Evolutionary conservation across 371 early-diverging fungal genomes (phyloP), one percentile per base, ranked within the genome.

Genomic region (Mortierella sp.): DNA sequence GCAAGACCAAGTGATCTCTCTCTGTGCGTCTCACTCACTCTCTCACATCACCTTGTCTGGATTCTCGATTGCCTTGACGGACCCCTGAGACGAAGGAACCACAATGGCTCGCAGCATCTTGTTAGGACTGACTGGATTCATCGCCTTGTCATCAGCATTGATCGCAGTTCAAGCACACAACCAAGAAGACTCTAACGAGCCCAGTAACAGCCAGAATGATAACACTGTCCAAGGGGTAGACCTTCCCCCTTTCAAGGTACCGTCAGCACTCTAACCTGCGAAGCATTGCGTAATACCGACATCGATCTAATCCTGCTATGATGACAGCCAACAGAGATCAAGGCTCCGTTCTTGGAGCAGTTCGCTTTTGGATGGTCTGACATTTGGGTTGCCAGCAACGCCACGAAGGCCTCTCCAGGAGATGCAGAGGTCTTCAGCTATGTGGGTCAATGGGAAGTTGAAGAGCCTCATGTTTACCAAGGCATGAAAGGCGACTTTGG

Each of bases 371-470:
- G 69, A 27, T 83, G 85, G 78, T 58, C 63, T n/a, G 71, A 79
- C n/a, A 83, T 84, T 43, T 94, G 94, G 94, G 81, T 82, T 61
- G 71, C 85, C 10, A 91, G 92, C 57, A 72, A 79, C 43, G 85
- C 92, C 19, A 85, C 85, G 46, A 91, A 92, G 81, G 79, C 79
- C 28, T 68, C 69, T 8, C 70, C 78, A 13, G 76, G 81, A 9
- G 83, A 77, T 37, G 81, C 74, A 29, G 71, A 79, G 52, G 88
- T 89, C 49, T 81, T 79, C 44, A 81, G 82, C 56, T 95, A 92
- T 76, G 81, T 87, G 57, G 95, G 95, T 41, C 60, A 83, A 57
- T 95, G 95, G 95, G 80, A 60, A 37, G 87, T 92, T 29, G 93
- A 94, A 79, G 86, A 84, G 56, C 82, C 87, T 16, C 55, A 59